Evolutionary conservation across 345 rosid genomes (phyloP).

Genomic region (Eucalyptus polyanthemos): DNA sequence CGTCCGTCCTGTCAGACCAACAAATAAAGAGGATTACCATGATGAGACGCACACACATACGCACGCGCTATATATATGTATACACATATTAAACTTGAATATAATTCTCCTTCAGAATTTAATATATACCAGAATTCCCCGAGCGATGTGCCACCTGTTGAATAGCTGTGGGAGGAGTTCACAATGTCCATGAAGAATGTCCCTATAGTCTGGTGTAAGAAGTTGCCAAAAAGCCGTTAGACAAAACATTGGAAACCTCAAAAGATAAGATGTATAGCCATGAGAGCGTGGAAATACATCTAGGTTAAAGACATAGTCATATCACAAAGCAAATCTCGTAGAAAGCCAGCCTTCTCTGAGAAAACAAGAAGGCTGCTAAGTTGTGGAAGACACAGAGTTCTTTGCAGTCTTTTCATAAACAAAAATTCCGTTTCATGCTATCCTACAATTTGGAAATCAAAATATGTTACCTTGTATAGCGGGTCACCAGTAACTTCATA

Average conservation of each 20-base stretch:
- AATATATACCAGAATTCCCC: slow-evolving; percentile 61
- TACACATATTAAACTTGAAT: not conserved
- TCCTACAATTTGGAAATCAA: not conserved
- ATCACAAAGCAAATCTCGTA: not conserved
- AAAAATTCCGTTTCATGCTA: not conserved
- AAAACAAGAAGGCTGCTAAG: not conserved
- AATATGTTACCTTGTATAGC: slow-evolving; percentile 55
- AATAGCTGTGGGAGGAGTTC: slow-evolving; percentile 81
- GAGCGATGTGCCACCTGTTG: slow-evolving; percentile 89
- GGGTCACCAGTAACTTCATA: slow-evolving; percentile 90
- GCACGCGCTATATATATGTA: not conserved
- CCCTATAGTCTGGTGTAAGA: slow-evolving; percentile 45
- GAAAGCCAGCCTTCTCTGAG: not conserved
- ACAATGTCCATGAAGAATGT: slow-evolving; percentile 75
- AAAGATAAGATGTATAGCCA: not conserved
- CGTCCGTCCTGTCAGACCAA: slow-evolving; percentile 39
- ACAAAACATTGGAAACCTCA: not conserved
- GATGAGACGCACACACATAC: not conserved
- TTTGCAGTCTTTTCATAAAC: not conserved
- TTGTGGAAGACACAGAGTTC: not conserved
- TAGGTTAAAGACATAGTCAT: not conserved
- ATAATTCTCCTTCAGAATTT: not conserved
- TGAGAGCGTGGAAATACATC: not conserved
- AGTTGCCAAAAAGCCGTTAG: not conserved
- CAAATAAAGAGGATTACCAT: not conserved